Percentiles rank a stretch among this genome's conserved stretches.
Conservation (phyloP, 345 rosid genomes). For the Nasturtium officinale region DNA sequence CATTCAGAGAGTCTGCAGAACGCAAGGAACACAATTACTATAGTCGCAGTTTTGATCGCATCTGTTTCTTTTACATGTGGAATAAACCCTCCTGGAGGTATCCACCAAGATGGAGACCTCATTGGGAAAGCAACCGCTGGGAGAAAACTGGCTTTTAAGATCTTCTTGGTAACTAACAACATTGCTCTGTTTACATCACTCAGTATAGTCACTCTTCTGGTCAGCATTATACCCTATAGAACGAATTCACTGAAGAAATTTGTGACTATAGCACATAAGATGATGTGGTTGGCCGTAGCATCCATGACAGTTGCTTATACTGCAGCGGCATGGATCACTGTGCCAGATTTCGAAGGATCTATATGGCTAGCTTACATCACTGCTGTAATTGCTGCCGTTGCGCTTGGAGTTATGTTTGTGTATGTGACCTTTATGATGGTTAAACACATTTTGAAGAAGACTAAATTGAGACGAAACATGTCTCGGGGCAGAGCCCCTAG, state of each 20-base stretch:
- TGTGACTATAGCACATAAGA: not conserved
- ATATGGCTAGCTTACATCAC: not conserved
- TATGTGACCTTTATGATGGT: not conserved
- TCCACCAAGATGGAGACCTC: rapidly evolving
- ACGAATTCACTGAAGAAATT: not conserved
- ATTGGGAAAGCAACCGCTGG: not conserved
- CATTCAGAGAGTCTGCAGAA: not conserved
- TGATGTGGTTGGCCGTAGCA: not conserved
- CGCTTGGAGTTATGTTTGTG: not conserved
- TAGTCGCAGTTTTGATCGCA: not conserved
- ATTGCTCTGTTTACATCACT: conserved; percentile 7
- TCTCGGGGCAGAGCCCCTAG: not conserved
- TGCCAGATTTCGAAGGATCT: not conserved
- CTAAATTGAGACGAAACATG: not conserved
- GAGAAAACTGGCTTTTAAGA: not conserved
- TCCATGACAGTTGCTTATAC: not conserved
- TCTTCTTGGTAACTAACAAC: not conserved
- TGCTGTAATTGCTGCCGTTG: not conserved
- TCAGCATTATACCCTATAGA: not conserved
- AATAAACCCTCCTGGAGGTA: not conserved
- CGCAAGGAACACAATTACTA: not conserved
- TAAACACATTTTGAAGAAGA: not conserved
- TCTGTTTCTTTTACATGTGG: not conserved
- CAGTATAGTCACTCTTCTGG: not conserved
- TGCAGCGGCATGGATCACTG: not conserved